phyloP scores from a whole-genome alignment of 2,329 filamentous ascomycete species.

The Cladosporium sp. region DNA sequence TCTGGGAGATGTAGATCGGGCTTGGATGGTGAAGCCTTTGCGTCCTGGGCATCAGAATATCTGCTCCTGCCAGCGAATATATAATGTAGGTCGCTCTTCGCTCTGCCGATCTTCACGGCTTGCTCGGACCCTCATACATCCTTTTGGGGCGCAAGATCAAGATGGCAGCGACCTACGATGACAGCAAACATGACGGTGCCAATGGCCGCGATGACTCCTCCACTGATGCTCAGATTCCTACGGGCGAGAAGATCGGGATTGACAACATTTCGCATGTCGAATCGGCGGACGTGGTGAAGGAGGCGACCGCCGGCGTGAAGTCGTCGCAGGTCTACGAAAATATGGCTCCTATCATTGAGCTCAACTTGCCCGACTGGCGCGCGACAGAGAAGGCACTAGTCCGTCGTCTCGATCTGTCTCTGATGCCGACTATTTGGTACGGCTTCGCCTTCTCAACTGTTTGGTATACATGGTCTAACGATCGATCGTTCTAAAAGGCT shows the following conservation, averaged over 20 bases:
- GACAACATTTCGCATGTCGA: neutral
- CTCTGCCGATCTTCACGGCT: neutral
- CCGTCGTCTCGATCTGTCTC: conserved; percentile 3
- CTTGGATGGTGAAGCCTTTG: too few relatives aligned
- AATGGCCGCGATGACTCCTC: neutral
- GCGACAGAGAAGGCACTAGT: neutral
- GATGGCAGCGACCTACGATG: conserved; percentile 1
- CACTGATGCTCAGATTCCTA: neutral
- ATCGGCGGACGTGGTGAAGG: neutral
- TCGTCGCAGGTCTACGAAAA: conserved; percentile 1
- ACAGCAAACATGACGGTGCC: neutral
- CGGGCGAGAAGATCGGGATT: neutral
- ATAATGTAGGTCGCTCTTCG: neutral
- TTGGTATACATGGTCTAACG: neutral
- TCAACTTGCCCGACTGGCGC: neutral
- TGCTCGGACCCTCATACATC: neutral
- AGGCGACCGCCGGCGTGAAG: neutral
- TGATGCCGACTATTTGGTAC: conserved; percentile 15
- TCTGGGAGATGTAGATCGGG: too few relatives aligned
- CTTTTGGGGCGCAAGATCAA: neutral
- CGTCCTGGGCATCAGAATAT: too few relatives aligned
- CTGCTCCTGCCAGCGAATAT: too few relatives aligned
- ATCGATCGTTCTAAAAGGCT: conserved; percentile 28
- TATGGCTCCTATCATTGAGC: conserved; percentile 1
- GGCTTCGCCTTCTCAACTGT: neutral